phyloP scores from a whole-genome alignment of 2,329 filamentous ascomycete species.

The Penicillium corylophilum region DNA sequence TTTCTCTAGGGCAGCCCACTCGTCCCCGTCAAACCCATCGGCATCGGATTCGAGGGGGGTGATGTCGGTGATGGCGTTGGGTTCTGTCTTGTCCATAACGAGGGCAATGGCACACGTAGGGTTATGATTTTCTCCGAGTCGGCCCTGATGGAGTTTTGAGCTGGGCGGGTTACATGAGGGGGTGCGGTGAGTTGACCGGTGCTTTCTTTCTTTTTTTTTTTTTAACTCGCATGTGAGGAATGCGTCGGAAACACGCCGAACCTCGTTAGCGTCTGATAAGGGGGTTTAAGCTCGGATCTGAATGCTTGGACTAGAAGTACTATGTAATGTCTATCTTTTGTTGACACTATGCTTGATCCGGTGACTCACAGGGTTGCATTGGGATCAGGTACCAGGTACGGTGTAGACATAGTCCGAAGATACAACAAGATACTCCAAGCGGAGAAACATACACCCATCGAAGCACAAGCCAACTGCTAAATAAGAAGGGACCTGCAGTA shows the following conservation, averaged over 20 bases:
- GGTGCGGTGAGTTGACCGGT: background rate
- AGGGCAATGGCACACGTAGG: background rate
- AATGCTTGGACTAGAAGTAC: background rate
- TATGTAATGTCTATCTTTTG: background rate
- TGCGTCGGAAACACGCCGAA: slow-evolving; percentile 2
- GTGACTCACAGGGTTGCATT: background rate
- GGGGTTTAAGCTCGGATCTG: background rate
- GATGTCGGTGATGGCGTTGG: background rate
- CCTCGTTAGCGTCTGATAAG: background rate
- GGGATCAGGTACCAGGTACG: background rate
- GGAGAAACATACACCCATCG: background rate
- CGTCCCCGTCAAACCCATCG: slow-evolving; percentile 7
- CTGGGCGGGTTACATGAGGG: background rate
- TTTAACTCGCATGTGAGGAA: slow-evolving; percentile 2
- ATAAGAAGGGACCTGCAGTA: background rate
- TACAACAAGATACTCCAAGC: background rate
- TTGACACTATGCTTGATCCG: background rate
- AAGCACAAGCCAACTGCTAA: background rate
- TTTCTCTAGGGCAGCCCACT: slow-evolving; percentile 38
- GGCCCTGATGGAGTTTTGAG: background rate
- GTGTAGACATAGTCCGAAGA: background rate
- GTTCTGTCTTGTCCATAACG: background rate
- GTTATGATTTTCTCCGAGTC: background rate
- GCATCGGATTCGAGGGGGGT: background rate
- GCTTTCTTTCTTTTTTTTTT: background rate